Conservation (phyloP, 108 stramenopile genomes). For the Skeletonema marinoi region DNA sequence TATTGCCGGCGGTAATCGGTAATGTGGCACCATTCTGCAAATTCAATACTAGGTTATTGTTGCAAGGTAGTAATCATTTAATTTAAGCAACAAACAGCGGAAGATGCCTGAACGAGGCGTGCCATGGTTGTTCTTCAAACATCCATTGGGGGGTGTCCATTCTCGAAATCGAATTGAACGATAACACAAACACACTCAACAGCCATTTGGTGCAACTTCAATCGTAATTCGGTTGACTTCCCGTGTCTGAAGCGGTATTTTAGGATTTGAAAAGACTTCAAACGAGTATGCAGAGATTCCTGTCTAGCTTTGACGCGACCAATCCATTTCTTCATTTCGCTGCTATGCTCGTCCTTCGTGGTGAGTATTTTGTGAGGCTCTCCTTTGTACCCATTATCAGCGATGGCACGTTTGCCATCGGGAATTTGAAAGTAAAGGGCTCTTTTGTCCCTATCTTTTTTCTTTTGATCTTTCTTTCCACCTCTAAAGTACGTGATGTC, state of each 20-base stretch:
- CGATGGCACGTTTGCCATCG: background rate
- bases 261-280: conserved; percentile 29
- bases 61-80: no score
- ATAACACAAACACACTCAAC: no score
- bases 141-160: no score
- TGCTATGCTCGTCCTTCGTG: background rate
- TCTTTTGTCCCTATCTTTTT: background rate
- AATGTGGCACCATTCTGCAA: no score
- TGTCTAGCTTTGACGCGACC: conserved; percentile 24
- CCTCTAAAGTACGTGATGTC: conserved; percentile 36
- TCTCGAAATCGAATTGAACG: no score
- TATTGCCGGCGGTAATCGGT: no score
- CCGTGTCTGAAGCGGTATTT: conserved; percentile 13
- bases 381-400: background rate
- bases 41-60: no score
- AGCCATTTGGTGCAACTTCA: no score
- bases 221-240: no score
- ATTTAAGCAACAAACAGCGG: no score
- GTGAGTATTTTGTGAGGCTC: background rate
- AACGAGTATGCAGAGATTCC: conserved; percentile 33
- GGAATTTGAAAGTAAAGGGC: background rate
- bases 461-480: background rate
- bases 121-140: no score
- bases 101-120: no score
- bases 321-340: background rate